Evolutionary conservation across 2,329 filamentous ascomycete species (phyloP).

Genomic region (Penicillium aurantiogriseum): DNA sequence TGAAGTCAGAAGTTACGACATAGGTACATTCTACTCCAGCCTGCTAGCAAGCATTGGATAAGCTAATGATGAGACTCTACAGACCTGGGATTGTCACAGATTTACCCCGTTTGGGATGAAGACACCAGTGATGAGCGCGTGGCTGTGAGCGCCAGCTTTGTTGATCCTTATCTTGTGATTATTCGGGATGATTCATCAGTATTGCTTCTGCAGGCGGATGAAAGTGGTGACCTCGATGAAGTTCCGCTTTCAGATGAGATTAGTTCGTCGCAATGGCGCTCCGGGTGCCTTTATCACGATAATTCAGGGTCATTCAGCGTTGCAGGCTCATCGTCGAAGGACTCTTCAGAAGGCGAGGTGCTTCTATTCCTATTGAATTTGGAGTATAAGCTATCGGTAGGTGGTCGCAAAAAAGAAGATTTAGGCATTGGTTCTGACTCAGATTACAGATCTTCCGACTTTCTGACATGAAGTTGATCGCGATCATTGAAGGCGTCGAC

Average conservation of each 20-base stretch:
- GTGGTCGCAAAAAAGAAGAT: conserved; percentile 32
- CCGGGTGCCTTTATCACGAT: conserved; percentile 80
- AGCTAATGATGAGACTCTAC: conserved; percentile 6
- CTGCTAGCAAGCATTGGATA: background rate
- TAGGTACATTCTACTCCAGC: conserved; percentile 58
- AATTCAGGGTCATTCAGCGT: conserved; percentile 55
- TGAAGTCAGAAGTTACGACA: conserved; percentile 87
- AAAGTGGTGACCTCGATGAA: conserved; percentile 81
- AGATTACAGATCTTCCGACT: conserved; percentile 67
- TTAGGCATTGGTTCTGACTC: background rate
- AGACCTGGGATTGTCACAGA: conserved; percentile 87
- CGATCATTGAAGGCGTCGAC: conserved; percentile 71
- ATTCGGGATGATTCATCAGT: conserved; percentile 80
- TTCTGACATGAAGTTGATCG: conserved; percentile 70
- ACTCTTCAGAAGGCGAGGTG: conserved; percentile 49
- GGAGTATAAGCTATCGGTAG: conserved; percentile 71
- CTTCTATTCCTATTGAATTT: conserved; percentile 75
- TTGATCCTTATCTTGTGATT: conserved; percentile 80
- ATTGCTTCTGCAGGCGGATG: conserved; percentile 75
- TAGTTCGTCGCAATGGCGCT: conserved; percentile 70
- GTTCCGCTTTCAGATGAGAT: conserved; percentile 62
- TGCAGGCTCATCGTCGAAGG: conserved; percentile 20
- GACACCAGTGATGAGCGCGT: conserved; percentile 74
- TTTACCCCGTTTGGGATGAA: conserved; percentile 89
- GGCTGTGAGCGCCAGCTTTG: conserved; percentile 77